Percentiles rank a stretch among this genome's conserved stretches.
These are phyloP conservation scores for Podospora pseudocomata DNA, from an alignment of 495 filamentous ascomycete species.

Conservation along the genomic window DNA sequence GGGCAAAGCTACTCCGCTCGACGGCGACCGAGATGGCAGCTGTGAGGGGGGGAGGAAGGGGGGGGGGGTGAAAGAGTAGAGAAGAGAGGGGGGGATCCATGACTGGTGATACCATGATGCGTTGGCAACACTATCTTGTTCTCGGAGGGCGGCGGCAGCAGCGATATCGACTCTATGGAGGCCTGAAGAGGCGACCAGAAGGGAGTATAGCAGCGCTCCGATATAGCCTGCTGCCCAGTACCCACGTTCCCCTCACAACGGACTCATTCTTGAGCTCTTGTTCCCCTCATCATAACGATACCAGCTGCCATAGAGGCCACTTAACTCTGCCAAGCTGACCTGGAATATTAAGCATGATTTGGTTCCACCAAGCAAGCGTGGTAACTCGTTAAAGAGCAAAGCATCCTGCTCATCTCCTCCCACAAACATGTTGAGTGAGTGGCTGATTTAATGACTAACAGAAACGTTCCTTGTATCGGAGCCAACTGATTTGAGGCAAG, in stretches of 20 bases:
- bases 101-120: constrained; percentile 28
- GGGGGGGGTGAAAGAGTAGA: neutral
- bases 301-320: neutral
- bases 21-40: constrained; percentile 9
- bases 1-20: constrained; percentile 9
- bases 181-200: constrained; percentile 16
- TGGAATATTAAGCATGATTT: neutral
- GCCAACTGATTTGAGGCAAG: neutral
- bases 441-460: neutral
- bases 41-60: constrained; percentile 1
- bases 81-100: constrained; percentile 12
- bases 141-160: constrained; percentile 15
- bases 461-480: neutral
- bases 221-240: constrained; percentile 24
- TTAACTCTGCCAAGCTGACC: neutral
- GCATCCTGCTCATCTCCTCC: neutral
- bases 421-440: neutral
- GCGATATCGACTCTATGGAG: constrained; percentile 5
- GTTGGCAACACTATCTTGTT: constrained; percentile 27
- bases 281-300: constrained; percentile 15
- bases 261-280: constrained; percentile 10
- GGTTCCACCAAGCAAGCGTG: neutral
- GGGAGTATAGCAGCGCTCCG: constrained; percentile 29
- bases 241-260: constrained; percentile 25
- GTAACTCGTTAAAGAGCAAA: neutral